Conservation (phyloP, 495 filamentous ascomycete species). For the Neurospora sp. region DNA sequence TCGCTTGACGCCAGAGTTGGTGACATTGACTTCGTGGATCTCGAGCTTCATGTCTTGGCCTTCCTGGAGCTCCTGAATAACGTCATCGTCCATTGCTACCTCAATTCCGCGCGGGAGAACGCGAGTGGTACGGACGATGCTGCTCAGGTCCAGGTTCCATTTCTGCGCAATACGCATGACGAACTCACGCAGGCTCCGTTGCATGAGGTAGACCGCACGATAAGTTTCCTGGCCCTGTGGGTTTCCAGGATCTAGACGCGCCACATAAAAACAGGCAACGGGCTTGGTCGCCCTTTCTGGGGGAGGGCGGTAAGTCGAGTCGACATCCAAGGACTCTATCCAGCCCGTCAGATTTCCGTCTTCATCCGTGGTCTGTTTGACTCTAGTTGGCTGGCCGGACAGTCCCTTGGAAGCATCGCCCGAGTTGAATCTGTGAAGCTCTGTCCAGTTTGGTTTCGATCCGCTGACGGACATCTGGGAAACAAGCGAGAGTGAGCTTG, state of each 20-base stretch:
- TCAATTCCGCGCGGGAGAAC: conserved; percentile 62
- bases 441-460: conserved; percentile 38
- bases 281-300: conserved; percentile 55
- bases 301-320: conserved; percentile 74
- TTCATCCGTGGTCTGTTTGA: conserved; percentile 33
- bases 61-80: conserved; percentile 76
- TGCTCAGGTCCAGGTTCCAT: conserved; percentile 61
- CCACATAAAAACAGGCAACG: conserved; percentile 85
- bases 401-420: conserved; percentile 29
- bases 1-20: conserved; percentile 25
- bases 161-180: conserved; percentile 62
- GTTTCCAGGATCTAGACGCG: conserved; percentile 43
- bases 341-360: conserved; percentile 56
- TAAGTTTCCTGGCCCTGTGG: conserved; percentile 55
- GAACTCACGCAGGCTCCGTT: conserved; percentile 64
- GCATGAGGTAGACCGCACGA: conserved; percentile 75
- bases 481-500: conserved; percentile 50
- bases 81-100: conserved; percentile 84
- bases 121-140: conserved; percentile 59
- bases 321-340: conserved; percentile 88
- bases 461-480: conserved; percentile 36
- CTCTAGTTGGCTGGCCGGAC: conserved; percentile 40
- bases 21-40: conserved; percentile 26
- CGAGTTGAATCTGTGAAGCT: conserved; percentile 29
- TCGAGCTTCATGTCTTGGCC: conserved; percentile 76